Evolutionary conservation across 148 eudicot genomes (phyloP).

Genomic region (Camellia granthamiana): DNA sequence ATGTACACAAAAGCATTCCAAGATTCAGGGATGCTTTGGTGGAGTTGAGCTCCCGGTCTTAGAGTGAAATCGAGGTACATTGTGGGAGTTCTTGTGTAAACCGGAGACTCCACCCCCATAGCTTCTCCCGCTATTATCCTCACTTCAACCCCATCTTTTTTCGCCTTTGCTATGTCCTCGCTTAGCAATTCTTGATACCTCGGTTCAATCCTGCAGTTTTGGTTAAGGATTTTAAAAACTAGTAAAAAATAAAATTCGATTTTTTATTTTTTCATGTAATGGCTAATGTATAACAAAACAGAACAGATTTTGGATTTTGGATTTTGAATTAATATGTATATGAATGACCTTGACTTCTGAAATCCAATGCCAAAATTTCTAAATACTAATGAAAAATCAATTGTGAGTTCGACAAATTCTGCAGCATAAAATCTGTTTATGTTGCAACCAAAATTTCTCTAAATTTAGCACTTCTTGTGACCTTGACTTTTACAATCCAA

Average conservation of each 20-base stretch:
- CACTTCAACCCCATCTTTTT: conserved; percentile 65
- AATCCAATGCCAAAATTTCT: no score
- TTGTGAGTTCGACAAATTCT: no score
- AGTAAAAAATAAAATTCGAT: not conserved
- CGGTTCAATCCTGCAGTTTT: conserved; percentile 77
- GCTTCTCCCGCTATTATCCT: conserved; percentile 89
- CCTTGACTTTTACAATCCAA: no score
- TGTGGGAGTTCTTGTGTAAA: conserved; percentile 87
- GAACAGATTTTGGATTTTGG: no score
- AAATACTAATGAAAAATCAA: no score
- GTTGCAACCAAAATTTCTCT: no score
- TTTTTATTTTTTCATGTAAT: not conserved
- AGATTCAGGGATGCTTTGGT: conserved; percentile 63
- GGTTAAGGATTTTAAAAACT: not conserved
- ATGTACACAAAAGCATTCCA: conserved; percentile 76
- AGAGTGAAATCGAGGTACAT: conserved; percentile 87
- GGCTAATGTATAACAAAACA: not conserved
- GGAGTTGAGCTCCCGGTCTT: conserved; percentile 53
- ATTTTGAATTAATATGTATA: no score
- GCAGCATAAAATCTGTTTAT: no score
- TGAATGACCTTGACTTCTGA: no score
- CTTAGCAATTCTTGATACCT: conserved; percentile 71
- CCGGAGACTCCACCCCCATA: conserved; percentile 78
- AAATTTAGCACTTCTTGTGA: no score
- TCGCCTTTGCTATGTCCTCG: conserved; percentile 58